Base-by-base conservation (phyloP, 768 basidiomycete genomes). In the Rhizopogon vesiculosus region DNA sequence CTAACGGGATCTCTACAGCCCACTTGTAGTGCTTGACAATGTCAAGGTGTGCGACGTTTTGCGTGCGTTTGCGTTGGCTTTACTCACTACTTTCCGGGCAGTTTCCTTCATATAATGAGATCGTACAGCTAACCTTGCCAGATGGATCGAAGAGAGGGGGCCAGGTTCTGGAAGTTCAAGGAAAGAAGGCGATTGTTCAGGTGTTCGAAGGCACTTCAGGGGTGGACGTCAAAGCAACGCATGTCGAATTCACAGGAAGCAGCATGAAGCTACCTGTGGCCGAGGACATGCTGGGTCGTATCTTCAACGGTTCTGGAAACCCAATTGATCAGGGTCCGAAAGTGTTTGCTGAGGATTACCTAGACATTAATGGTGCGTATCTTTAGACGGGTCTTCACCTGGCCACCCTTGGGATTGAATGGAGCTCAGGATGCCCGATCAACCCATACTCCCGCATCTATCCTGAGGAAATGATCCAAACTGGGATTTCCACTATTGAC, bases 401-500 rank as follows among this genome's bases (percentile, higher is more conserved):
- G 35, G 28, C 42, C 40, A 5, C 43, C 29, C 22, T 29, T 56
- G 35, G 49, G 61, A 58, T 59, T 66, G 56, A 54, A 60, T 59
- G 60, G 51, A 42, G 52, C 61, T 43, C 60, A 96, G 95, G 95
- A 58, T 96, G 93, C 5, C 97, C 97, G 43, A 99, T 98, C 76
- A 99, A 96, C 72, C 93, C 93, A 19, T 96, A 87, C 72, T 92
- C 91, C 59, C 94, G 97, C 70, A 98, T 98, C 76, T 98, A 99
- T 77, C 97, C 97, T 57, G 97, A 98, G 74, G 97, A 99, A 76
- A 99, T 99, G 97, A 98, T 99, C 61, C 97, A 99, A 74, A 99
- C 97, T 38, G 97, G 97, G 74, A 98, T 98, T 66, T 99, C 97
- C 43, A 99, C 97, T 25, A 95, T 96, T 67, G 93, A 96, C 70